Conservation (phyloP, 208 protist species). For the Leishmania lainsoni region DNA sequence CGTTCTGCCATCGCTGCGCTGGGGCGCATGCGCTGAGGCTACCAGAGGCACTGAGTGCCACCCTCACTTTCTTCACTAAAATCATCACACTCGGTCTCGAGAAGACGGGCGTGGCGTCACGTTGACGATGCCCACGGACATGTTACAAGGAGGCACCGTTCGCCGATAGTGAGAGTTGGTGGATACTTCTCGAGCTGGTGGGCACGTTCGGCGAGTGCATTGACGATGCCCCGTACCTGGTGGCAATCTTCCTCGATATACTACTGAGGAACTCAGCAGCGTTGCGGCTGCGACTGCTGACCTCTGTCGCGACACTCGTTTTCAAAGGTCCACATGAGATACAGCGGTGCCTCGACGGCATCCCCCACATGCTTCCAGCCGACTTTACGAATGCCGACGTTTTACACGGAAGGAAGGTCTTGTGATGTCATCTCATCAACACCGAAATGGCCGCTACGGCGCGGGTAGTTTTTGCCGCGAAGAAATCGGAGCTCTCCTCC, state of each 20-base stretch:
- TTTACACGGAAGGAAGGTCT: conserved; percentile 69
- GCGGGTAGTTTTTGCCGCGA: conserved; percentile 56
- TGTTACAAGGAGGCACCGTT: conserved; percentile 51
- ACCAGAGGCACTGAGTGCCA: conserved; percentile 10
- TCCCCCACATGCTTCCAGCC: conserved; percentile 76
- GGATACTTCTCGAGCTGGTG: conserved; percentile 87
- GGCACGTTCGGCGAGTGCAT: conserved; percentile 92
- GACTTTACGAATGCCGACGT: conserved; percentile 90
- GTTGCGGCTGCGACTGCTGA: conserved; percentile 88
- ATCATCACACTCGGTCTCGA: conserved; percentile 67
- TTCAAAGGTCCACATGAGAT: conserved; percentile 93
- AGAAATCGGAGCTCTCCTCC: conserved; percentile 55
- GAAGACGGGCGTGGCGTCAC: conserved; percentile 52
- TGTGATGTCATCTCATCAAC: conserved; percentile 87
- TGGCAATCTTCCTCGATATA: conserved; percentile 73
- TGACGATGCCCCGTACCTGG: conserved; percentile 89
- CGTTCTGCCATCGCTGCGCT: conserved; percentile 23
- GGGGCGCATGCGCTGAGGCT: conserved; percentile 17
- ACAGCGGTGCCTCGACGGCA: conserved; percentile 78
- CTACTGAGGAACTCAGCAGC: conserved; percentile 43
- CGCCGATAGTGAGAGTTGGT: conserved; percentile 55
- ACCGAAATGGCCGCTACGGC: conserved; percentile 48
- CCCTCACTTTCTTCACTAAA: conserved; percentile 49
- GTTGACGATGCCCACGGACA: conserved; percentile 75
- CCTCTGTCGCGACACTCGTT: conserved; percentile 87